Conservation (phyloP, 108 stramenopile genomes). For the Schizochytrium sp. region DNA sequence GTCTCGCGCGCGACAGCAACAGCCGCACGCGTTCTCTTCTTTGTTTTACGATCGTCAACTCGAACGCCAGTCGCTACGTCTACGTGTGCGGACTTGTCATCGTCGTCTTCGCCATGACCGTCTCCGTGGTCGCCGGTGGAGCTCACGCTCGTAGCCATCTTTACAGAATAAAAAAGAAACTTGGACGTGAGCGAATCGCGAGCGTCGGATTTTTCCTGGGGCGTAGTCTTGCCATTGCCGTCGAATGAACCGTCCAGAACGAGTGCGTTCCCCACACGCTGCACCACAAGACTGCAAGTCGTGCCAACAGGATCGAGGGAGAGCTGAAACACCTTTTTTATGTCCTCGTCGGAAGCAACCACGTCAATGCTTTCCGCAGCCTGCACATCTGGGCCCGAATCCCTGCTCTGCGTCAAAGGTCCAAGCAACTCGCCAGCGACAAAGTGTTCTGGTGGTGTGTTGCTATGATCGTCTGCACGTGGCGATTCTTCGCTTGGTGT, state of each 20-base stretch:
- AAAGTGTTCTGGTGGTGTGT: conserved; percentile 10
- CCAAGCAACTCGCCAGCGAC: neutral
- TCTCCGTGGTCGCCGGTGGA: neutral
- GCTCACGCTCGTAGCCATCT: neutral
- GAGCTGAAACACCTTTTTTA: neutral
- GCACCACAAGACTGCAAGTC: neutral
- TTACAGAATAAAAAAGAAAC: neutral
- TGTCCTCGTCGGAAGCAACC: conserved; percentile 7
- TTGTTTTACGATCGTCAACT: neutral
- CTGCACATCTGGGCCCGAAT: neutral
- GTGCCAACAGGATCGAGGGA: neutral
- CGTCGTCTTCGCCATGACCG: neutral
- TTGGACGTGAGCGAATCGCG: neutral
- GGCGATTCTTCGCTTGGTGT: neutral
- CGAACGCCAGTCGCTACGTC: no score
- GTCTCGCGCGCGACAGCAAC: neutral
- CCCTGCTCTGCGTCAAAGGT: neutral
- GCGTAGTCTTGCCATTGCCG: neutral
- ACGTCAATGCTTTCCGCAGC: neutral
- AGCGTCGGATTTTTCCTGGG: neutral
- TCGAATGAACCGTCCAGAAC: neutral
- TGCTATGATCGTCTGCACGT: neutral
- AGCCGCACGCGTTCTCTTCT: neutral
- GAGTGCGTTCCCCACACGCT: neutral
- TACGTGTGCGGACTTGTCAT: neutral